A percentile compares a stretch with the other conserved stretches of the same genome.
Evolutionary conservation across 1,284 basidiomycete genomes (phyloP).

Genomic region (Ganoderma multipileum): DNA sequence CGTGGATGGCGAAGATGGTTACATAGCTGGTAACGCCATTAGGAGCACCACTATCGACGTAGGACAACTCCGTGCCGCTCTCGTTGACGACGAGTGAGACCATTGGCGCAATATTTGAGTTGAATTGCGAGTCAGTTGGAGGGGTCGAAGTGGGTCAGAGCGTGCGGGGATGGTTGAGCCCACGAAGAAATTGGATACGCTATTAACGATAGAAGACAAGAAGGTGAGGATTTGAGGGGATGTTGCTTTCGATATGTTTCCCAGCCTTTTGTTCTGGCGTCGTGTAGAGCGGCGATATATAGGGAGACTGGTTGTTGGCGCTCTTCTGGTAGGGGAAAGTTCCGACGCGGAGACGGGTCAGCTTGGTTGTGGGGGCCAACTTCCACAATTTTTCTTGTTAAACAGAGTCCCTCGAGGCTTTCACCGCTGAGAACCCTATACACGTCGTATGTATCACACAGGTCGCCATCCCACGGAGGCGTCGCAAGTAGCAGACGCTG

Average conservation of each 20-base stretch:
- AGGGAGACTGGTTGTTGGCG: background rate
- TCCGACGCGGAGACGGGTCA: background rate
- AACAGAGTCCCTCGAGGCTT: background rate
- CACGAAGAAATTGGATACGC: background rate
- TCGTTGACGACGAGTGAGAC: constrained; percentile 19
- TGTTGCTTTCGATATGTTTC: background rate
- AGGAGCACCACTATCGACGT: constrained; percentile 28
- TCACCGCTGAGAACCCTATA: background rate
- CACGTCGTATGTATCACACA: background rate
- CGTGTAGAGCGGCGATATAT: background rate
- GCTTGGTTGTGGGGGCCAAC: background rate
- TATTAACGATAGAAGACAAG: background rate
- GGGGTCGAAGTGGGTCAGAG: background rate
- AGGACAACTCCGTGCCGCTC: constrained; percentile 19
- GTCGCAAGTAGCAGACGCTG: background rate
- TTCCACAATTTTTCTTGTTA: background rate
- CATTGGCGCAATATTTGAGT: constrained; percentile 25
- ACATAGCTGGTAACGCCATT: constrained; percentile 8
- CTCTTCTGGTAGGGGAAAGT: background rate
- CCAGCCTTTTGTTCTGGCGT: background rate
- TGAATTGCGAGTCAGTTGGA: background rate
- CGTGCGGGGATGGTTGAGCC: background rate
- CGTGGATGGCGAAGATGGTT: constrained; percentile 30
- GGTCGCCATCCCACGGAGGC: background rate
- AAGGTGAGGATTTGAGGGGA: background rate